Base-by-base conservation (phyloP, 345 rosid genomes). In the Salix dunnii region DNA sequence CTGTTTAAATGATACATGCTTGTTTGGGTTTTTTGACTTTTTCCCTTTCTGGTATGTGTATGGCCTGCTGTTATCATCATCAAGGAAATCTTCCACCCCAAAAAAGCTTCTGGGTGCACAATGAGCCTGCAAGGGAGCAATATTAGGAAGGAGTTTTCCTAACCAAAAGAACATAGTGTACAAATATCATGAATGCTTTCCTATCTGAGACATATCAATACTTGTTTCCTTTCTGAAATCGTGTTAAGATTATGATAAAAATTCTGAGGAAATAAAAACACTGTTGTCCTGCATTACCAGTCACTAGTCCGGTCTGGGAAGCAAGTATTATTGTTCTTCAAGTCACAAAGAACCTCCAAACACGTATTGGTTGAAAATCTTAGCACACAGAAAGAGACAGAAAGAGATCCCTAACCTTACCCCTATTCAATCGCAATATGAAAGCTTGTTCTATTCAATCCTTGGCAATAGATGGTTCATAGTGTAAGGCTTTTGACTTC, bases 81-180 rank as follows among this genome's bases (percentile, higher is more conserved):
- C 99, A 71, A 96, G 74, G 72, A 88, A 96, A 85, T 96, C 97
- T 87, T 96, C 99, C 23, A 96, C 98, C 20, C 99, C 98, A 42
- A 91, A 96, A 75, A 96, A 96, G 84, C 98, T 96, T 86, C 99
- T 92, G 21, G 94, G 96, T 38, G 93, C 87, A 77, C 53, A 78
- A 28, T 30, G 78, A 71, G 86, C 79, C 97, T 91, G 87, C 74
- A 71, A 35, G 30, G 16, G 14, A 58, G 68, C 16, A 62, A 58
- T 36, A 40, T 14, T 9, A 30, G 46, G 27, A 42, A 21, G 20
- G 23, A 64, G 6, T 6, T 2, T 11, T 49, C 16, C 30, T 12
- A 23, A 20, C 75, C 5, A 5, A 21, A 18, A 43, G 20, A 30
- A 48, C 2, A 35, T 5, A 0, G 7, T 7, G 65, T 38, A 13